A percentile compares a stretch with the other conserved stretches of the same genome.
Evolutionary conservation across 2,329 filamentous ascomycete genomes (phyloP).

Genomic region (Apiospora marii): DNA sequence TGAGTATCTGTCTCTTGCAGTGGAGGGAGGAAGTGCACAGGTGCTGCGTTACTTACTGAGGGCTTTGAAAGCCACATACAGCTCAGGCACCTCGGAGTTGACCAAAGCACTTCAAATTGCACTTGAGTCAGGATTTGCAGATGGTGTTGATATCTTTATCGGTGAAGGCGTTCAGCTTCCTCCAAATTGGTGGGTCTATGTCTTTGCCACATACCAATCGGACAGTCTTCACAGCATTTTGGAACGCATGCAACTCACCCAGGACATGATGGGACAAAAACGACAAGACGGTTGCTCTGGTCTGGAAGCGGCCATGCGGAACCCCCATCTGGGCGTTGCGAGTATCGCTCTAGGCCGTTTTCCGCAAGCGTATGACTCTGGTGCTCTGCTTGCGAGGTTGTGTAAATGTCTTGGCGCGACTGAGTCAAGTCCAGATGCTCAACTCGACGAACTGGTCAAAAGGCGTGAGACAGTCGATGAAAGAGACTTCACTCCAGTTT

Average conservation of each 20-base stretch:
- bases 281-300: neutral
- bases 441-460: neutral
- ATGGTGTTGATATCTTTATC: neutral
- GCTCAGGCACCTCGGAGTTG: neutral
- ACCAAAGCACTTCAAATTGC: neutral
- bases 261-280: neutral
- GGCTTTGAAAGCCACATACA: neutral
- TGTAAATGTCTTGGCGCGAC: neutral
- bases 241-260: neutral
- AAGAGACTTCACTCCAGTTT: neutral
- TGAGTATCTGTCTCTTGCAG: neutral
- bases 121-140: neutral
- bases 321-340: neutral
- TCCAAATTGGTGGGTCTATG: neutral
- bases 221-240: neutral
- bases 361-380: neutral
- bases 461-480: neutral
- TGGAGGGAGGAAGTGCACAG: neutral
- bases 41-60: neutral
- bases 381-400: neutral
- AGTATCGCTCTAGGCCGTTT: neutral
- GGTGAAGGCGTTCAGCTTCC: neutral
- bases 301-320: neutral
- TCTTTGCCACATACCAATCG: neutral
- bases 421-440: neutral